Evolutionary conservation across 768 basidiomycete species (phyloP).

Genomic region (Tylopilus intermedius): DNA sequence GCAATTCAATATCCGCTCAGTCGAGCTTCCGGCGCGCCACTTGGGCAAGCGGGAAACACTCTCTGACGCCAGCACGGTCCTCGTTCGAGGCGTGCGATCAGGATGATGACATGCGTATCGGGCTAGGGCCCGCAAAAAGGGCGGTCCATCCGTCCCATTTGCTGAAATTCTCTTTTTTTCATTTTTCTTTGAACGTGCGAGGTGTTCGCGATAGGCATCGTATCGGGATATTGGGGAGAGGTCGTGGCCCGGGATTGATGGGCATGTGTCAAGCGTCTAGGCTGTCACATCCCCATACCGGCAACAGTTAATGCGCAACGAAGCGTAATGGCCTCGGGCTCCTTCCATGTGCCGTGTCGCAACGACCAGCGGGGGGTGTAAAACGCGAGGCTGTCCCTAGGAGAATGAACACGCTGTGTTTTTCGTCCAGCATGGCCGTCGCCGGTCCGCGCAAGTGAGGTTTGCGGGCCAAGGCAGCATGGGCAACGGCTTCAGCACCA

Average conservation of each 20-base stretch:
- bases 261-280: conserved; percentile 19
- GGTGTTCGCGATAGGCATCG: background rate
- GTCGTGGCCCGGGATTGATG: conserved; percentile 5
- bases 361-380: background rate
- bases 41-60: conserved; percentile 7
- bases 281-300: conserved; percentile 4
- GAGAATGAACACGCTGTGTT: conserved; percentile 19
- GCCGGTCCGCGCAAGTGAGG: conserved; percentile 16
- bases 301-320: conserved; percentile 1
- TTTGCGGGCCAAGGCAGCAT: conserved; percentile 10
- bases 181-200: background rate
- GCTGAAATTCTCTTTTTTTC: conserved; percentile 1
- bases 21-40: conserved; percentile 28
- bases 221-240: conserved; percentile 6
- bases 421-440: background rate
- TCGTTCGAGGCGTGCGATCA: no score
- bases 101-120: conserved; percentile 4
- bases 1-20: conserved; percentile 31
- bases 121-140: background rate
- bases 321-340: conserved; percentile 7
- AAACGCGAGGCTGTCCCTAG: conserved; percentile 21
- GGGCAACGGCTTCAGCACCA: conserved; percentile 1
- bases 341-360: background rate
- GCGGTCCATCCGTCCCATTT: conserved; percentile 6
- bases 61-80: background rate